Evolutionary conservation across 768 basidiomycete species (phyloP).

Genomic region (Mycena latifolia): DNA sequence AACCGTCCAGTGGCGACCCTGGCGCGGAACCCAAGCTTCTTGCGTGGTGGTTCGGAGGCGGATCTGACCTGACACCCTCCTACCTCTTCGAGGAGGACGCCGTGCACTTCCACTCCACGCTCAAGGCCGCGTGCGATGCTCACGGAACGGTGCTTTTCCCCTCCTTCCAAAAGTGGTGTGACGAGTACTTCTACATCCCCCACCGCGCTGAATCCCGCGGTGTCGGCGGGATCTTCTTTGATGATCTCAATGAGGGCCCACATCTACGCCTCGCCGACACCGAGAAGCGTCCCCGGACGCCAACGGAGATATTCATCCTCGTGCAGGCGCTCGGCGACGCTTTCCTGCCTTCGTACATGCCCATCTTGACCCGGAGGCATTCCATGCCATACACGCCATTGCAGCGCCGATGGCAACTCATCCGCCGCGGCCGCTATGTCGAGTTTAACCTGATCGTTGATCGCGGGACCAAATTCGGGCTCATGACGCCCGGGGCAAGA

Average conservation of each 20-base stretch:
- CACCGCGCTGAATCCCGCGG: conserved; percentile 91
- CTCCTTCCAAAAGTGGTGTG: conserved; percentile 95
- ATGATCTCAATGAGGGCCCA: conserved; percentile 81
- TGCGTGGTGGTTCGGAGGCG: conserved; percentile 99
- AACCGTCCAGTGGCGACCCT: conserved; percentile 48
- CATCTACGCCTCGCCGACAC: conserved; percentile 71
- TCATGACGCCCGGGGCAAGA: conserved; percentile 86
- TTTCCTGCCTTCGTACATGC: conserved; percentile 92
- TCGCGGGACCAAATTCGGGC: conserved; percentile 89
- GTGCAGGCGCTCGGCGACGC: conserved; percentile 79
- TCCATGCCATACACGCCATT: conserved; percentile 68
- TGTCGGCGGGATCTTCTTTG: conserved; percentile 96
- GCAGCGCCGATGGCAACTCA: conserved; percentile 91
- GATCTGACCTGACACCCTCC: conserved; percentile 93
- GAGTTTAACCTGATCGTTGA: conserved; percentile 95
- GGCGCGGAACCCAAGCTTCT: conserved; percentile 65
- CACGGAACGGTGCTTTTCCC: conserved; percentile 79
- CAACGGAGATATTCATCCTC: conserved; percentile 83
- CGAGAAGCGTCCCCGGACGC: conserved; percentile 61
- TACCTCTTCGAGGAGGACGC: conserved; percentile 93
- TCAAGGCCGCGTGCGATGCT: conserved; percentile 81
- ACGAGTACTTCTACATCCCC: conserved; percentile 95
- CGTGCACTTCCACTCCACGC: conserved; percentile 83
- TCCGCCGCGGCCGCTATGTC: conserved; percentile 93
- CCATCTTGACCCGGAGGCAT: conserved; percentile 77